Percentiles rank a stretch among this genome's conserved stretches.
These are phyloP conservation scores for Debaryomycetaceae sp. DNA, from an alignment of 1,139 yeast species.

Conservation along the genomic window DNA sequence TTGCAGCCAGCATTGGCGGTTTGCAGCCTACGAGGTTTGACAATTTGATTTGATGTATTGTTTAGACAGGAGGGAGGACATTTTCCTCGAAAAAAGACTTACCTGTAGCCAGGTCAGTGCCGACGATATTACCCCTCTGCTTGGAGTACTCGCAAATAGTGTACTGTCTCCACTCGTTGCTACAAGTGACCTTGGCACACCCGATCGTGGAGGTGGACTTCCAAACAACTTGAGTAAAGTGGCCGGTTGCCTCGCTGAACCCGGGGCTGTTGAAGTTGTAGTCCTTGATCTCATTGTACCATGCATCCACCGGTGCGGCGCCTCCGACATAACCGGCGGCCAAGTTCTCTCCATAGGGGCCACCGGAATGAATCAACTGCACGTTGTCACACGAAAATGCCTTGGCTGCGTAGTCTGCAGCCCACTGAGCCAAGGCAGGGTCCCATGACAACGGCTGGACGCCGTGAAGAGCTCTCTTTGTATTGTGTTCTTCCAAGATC, in stretches of 20 bases:
- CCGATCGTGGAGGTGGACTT: slow-evolving; percentile 51
- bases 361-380: slow-evolving; percentile 45
- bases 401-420: slow-evolving; percentile 40
- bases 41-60: too few relatives aligned
- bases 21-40: too few relatives aligned
- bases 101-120: slow-evolving; percentile 28
- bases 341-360: slow-evolving; percentile 58
- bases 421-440: slow-evolving; percentile 41
- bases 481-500: slow-evolving; percentile 48
- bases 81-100: slow-evolving; percentile 44
- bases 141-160: slow-evolving; percentile 63
- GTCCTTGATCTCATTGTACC: slow-evolving; percentile 58
- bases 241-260: slow-evolving; percentile 46
- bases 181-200: slow-evolving; percentile 55
- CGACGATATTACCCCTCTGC: slow-evolving; percentile 56
- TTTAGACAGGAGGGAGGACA: slow-evolving; percentile 36
- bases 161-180: slow-evolving; percentile 49
- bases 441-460: slow-evolving; percentile 48
- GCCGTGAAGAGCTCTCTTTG: slow-evolving; percentile 51
- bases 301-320: slow-evolving; percentile 52
- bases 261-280: slow-evolving; percentile 49
- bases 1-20: too few relatives aligned
- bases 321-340: slow-evolving; percentile 50
- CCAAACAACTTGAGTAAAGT: slow-evolving; percentile 74
- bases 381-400: slow-evolving; percentile 51